A percentile compares a stretch with the other conserved stretches of the same genome.
Conservation (phyloP, 2,329 filamentous ascomycete species). For the Ascocoryne sarcoides region DNA sequence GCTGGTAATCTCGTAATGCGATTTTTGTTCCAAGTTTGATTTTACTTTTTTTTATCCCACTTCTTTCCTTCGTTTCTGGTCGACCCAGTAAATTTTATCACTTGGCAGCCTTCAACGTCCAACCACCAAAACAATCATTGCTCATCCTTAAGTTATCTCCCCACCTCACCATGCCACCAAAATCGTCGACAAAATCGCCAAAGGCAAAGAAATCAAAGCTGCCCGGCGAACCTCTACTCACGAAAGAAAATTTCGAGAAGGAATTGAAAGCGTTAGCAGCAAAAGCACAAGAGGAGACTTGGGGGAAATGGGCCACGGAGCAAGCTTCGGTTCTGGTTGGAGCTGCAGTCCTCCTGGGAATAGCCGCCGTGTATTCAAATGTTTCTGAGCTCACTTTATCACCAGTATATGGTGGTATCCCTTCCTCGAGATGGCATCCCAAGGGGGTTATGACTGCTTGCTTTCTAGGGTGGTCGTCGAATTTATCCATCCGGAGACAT, state of each 20-base stretch:
- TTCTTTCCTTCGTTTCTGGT: no score
- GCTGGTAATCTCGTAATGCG: conserved; percentile 1
- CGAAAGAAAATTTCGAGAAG: conserved; percentile 29
- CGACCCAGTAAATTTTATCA: no score
- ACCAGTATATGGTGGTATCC: conserved; percentile 82
- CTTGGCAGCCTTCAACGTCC: no score
- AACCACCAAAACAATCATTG: no score
- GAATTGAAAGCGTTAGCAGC: conserved; percentile 27
- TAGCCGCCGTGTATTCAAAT: conserved; percentile 57
- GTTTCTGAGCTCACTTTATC: conserved; percentile 70
- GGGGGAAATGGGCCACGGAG: conserved; percentile 21
- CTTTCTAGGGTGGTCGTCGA: conserved; percentile 64
- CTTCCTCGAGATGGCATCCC: conserved; percentile 63
- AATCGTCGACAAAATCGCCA: conserved; percentile 8
- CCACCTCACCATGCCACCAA: conserved; percentile 14
- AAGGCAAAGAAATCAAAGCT: background rate
- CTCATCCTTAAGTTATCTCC: no score
- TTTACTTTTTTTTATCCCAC: no score
- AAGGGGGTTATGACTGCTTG: conserved; percentile 56
- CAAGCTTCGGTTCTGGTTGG: conserved; percentile 27
- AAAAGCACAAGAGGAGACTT: conserved; percentile 28
- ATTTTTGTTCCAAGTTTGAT: no score
- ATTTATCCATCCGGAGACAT: conserved; percentile 43
- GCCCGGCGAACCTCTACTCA: conserved; percentile 20
- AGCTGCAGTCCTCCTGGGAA: conserved; percentile 38